Base-by-base conservation (phyloP, 805 yeast genomes). In the Cephaloascus fragrans region DNA sequence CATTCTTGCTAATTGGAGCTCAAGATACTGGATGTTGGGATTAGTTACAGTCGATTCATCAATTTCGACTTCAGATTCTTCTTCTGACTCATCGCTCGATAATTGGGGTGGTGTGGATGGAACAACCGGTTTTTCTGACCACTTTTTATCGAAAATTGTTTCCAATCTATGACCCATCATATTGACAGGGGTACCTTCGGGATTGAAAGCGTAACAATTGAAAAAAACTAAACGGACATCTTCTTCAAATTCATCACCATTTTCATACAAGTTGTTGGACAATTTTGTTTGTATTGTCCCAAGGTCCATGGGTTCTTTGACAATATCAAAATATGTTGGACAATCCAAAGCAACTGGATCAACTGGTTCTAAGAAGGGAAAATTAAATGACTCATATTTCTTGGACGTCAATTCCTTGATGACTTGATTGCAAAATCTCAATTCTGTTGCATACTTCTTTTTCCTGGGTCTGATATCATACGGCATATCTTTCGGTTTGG, bases 121-220 rank as follows among this genome's bases (percentile, higher is more conserved):
- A 9, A 69, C 67, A 20, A 63, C 49, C n/a, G 72, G 72, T 42
- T 61, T 56, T 47, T 86, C 88, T 18, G 77, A 73, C 97, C 97
- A 90, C 57, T 79, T 81, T 52, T 83, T 80, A 51, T 87, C 83
- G 54, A 90, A 93, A 3, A 84, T 74, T 19, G 80, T 80, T 60
- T 93, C 97, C 40, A 93, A 67, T 49, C 88, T 73, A 57, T 86
- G 95, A 16, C 97, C 98, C 95, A 93, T 83, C 73, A 77, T 74
- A 58, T 89, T 87, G 29, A 93, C 98, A 37, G 95, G 95, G 4
- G 95, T 80, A n/a, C 96, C 95, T 50, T 84, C 95, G 2, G 98
- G 97, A 60, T 93, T 93, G 66, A 90, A 93, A 14, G 73, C 69
- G 57, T 86, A 93, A 63, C 97, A 90, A 62, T 93, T 90, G 45